Conservation (phyloP, 352 stramenopile genomes). For the Halophytophthora batemanensis region DNA sequence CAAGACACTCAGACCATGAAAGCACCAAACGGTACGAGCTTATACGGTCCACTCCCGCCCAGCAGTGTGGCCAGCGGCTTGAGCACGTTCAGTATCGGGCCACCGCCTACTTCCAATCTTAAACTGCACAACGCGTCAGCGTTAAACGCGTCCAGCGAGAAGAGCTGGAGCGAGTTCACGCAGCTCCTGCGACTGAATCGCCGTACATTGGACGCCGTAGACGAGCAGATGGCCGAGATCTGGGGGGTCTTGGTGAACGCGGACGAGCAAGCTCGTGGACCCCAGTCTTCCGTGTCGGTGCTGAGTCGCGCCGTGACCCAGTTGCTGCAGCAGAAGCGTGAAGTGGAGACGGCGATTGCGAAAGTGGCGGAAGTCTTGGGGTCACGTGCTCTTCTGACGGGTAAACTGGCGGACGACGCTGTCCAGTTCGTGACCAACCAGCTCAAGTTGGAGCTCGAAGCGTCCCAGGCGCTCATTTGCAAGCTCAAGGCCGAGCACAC, state of each 20-base stretch:
- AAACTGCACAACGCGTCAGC: slow-evolving; percentile 20
- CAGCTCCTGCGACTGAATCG: slow-evolving; percentile 28
- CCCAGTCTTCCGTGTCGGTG: slow-evolving; percentile 19
- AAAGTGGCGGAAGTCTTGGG: slow-evolving; percentile 32
- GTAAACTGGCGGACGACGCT: slow-evolving; percentile 25
- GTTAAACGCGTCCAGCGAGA: slow-evolving; percentile 17
- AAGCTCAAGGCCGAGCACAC: slow-evolving; percentile 17
- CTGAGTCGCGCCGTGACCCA: slow-evolving; percentile 27
- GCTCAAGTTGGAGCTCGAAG: slow-evolving; percentile 27
- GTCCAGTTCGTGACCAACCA: slow-evolving; percentile 34
- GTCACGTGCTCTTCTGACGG: slow-evolving; percentile 29
- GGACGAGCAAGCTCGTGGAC: slow-evolving; percentile 8
- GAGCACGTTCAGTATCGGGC: slow-evolving; percentile 24
- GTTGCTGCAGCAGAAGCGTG: slow-evolving; percentile 46
- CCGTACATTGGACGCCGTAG: slow-evolving; percentile 23
- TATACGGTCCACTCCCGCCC: not conserved
- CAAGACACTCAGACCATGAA: too few species aligned
- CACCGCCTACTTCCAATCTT: slow-evolving; percentile 16
- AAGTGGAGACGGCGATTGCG: slow-evolving; percentile 28
- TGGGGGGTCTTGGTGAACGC: slow-evolving; percentile 19
- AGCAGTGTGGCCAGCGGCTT: slow-evolving; percentile 13
- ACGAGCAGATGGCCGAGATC: slow-evolving; percentile 25
- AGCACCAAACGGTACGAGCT: too few species aligned
- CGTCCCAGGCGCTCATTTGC: slow-evolving; percentile 19
- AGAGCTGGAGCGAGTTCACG: slow-evolving; percentile 35